Percentiles rank a stretch among this genome's conserved stretches.
These are phyloP conservation scores for Penicillium psychrofluorescens DNA, from an alignment of 495 filamentous ascomycete species.

Conservation along the genomic window DNA sequence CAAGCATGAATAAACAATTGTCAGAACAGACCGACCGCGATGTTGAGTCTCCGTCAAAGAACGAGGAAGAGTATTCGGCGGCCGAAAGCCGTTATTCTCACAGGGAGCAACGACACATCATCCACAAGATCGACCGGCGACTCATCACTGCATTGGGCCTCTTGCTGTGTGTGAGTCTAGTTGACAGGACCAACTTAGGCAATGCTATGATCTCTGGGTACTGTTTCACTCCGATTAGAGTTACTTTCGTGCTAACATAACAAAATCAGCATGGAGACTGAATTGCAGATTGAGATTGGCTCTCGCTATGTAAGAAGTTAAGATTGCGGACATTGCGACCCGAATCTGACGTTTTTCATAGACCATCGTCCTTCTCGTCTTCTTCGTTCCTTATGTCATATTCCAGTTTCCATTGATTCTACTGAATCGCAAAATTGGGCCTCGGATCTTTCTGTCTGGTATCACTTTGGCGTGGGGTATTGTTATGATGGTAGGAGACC, in stretches of 20 bases:
- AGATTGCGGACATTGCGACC: too few relatives aligned
- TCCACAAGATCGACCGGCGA: conserved; percentile 1
- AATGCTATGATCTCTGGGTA: conserved; percentile 2
- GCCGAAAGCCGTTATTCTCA: too few relatives aligned
- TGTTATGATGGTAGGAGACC: conserved; percentile 4
- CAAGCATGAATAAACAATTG: too few relatives aligned
- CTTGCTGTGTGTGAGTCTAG: not conserved
- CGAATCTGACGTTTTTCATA: not conserved
- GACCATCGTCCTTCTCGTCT: conserved; percentile 2
- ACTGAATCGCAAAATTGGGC: conserved; percentile 2
- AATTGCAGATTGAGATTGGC: not conserved
- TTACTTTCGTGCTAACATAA: too few relatives aligned
- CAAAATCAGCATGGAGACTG: too few relatives aligned
- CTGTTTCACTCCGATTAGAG: not conserved
- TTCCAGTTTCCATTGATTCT: conserved; percentile 3
- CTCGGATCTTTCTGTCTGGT: conserved; percentile 2
- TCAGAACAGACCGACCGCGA: too few relatives aligned
- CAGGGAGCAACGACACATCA: not conserved
- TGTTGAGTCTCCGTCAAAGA: too few relatives aligned
- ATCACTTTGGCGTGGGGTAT: conserved; percentile 4
- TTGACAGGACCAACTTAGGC: not conserved
- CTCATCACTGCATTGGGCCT: not conserved
- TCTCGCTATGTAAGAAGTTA: not conserved
- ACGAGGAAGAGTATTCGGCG: too few relatives aligned
- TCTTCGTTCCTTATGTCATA: conserved; percentile 4